Evolutionary conservation across 768 basidiomycete species (phyloP).

Genomic region (Boletus rubroflammeus): DNA sequence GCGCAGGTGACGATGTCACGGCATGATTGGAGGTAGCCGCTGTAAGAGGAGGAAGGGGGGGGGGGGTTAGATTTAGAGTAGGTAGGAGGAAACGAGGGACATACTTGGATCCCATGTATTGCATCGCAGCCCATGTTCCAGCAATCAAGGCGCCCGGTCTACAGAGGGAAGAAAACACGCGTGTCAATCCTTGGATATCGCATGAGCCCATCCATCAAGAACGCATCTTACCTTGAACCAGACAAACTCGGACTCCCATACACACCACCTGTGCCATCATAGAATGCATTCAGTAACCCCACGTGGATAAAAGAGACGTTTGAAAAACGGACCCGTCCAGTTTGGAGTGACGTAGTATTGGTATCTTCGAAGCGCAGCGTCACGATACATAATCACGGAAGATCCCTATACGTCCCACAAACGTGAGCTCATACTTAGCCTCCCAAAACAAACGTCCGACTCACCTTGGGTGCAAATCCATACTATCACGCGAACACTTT

Average conservation of each 20-base stretch:
- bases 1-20: constrained; percentile 74
- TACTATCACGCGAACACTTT: constrained; percentile 46
- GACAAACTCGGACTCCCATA: constrained; percentile 89
- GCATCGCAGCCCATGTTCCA: constrained; percentile 95
- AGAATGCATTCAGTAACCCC: background rate
- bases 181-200: background rate
- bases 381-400: constrained; percentile 93
- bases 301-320: background rate
- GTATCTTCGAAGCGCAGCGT: constrained; percentile 66
- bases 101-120: constrained; percentile 84
- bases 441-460: constrained; percentile 3
- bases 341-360: constrained; percentile 84
- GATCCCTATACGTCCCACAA: constrained; percentile 54
- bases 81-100: constrained; percentile 23
- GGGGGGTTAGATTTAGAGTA: background rate
- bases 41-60: constrained; percentile 23
- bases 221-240: constrained; percentile 68
- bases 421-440: background rate
- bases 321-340: constrained; percentile 60
- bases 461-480: constrained; percentile 89
- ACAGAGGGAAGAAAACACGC: background rate
- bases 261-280: constrained; percentile 57
- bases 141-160: constrained; percentile 92
- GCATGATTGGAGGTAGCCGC: constrained; percentile 88
- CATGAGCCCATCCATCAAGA: background rate